Percentiles rank a stretch among this genome's conserved stretches.
Evolutionary conservation across 495 filamentous ascomycete genomes (phyloP).

Genomic region (Penicillium bialowiezense): DNA sequence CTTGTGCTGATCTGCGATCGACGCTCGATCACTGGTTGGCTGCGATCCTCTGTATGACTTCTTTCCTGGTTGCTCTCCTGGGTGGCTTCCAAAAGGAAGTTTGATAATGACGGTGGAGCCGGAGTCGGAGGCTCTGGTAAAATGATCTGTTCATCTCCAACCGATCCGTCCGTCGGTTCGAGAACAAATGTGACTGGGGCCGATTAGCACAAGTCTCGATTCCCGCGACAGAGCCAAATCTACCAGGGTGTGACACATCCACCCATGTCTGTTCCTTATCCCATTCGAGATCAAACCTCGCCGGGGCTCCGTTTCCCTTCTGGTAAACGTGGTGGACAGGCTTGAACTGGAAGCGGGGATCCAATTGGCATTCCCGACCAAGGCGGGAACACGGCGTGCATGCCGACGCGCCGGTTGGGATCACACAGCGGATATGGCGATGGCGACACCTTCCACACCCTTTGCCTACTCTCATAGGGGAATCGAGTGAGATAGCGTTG

Average conservation of each 20-base stretch:
- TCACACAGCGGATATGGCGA: slow-evolving; percentile 40
- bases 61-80: background rate
- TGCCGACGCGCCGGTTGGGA: slow-evolving; percentile 25
- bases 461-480: slow-evolving; percentile 37
- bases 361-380: slow-evolving; percentile 31
- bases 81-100: background rate
- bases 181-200: slow-evolving; percentile 32
- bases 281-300: slow-evolving; percentile 37
- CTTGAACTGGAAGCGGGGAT: slow-evolving; percentile 39
- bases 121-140: background rate
- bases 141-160: slow-evolving; percentile 1
- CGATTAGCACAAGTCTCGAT: background rate
- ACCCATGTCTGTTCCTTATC: slow-evolving; percentile 35
- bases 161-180: slow-evolving; percentile 20
- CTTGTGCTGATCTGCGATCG: background rate
- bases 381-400: slow-evolving; percentile 34
- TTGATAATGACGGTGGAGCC: background rate
- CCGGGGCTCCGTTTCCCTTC: slow-evolving; percentile 24
- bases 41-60: background rate
- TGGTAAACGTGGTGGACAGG: slow-evolving; percentile 38
- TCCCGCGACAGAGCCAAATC: background rate
- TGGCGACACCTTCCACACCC: slow-evolving; percentile 40
- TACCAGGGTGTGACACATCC: slow-evolving; percentile 29
- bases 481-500: background rate
- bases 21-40: background rate